Evolutionary conservation across 73 alveolate genomes (phyloP).

Genomic region (Halteria grandinella): DNA sequence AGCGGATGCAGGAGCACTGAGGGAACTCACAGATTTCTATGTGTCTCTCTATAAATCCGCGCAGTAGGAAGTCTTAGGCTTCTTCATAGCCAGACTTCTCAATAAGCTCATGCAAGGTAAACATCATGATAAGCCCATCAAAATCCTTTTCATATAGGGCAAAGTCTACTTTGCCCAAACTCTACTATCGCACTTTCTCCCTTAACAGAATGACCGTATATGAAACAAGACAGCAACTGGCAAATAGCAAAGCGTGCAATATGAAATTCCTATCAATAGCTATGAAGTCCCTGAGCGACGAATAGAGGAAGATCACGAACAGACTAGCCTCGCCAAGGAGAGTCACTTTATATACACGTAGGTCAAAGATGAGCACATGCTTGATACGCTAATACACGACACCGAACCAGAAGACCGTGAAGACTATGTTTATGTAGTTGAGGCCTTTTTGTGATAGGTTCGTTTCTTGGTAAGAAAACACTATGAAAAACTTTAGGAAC

Average conservation of each 20-base stretch:
- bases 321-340: conserved; percentile 12
- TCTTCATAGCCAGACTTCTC: conserved; percentile 53
- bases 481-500: conserved; percentile 22
- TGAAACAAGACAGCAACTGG: not conserved
- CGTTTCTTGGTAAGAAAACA: conserved; percentile 24
- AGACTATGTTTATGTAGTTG: conserved; percentile 24
- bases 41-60: conserved; percentile 60
- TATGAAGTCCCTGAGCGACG: conserved; percentile 34
- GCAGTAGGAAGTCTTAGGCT: conserved; percentile 37
- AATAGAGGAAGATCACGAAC: conserved; percentile 20
- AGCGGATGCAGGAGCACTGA: conserved; percentile 44
- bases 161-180: conserved; percentile 34
- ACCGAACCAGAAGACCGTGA: conserved; percentile 12
- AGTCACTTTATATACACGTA: conserved; percentile 25
- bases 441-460: conserved; percentile 15
- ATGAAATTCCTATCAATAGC: conserved; percentile 35
- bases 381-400: conserved; percentile 10
- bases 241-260: not conserved
- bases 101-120: conserved; percentile 53
- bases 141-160: conserved; percentile 40
- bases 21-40: conserved; percentile 57
- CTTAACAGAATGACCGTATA: not conserved
- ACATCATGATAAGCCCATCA: conserved; percentile 46
- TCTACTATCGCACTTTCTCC: conserved; percentile 28
- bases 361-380: conserved; percentile 25